These are phyloP conservation scores for Colletotrichum euphorbiae DNA, from an alignment of 2,329 filamentous ascomycete genomes.

Conservation along the genomic window DNA sequence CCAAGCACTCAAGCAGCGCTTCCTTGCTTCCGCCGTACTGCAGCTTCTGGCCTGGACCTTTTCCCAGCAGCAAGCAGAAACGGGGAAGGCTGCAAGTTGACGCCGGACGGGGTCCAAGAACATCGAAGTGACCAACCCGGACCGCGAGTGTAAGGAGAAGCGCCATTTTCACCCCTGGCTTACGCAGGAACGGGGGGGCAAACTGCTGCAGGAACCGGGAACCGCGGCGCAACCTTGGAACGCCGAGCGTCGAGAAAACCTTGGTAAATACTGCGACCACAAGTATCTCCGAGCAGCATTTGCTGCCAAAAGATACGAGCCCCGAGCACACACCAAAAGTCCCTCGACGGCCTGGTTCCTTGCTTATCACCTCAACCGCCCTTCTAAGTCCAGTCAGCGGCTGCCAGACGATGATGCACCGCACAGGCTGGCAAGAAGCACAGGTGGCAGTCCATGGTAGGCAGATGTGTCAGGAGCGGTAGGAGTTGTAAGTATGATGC, in stretches of 20 bases:
- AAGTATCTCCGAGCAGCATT: constrained; percentile 4
- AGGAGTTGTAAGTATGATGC: constrained; percentile 8
- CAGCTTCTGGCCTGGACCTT: background rate
- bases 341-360: constrained; percentile 10
- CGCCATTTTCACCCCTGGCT: constrained; percentile 40
- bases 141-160: constrained; percentile 28
- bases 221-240: constrained; percentile 33
- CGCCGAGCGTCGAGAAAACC: constrained; percentile 33
- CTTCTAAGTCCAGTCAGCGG: constrained; percentile 28
- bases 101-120: constrained; percentile 7
- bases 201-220: constrained; percentile 39
- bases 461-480: constrained; percentile 6
- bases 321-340: constrained; percentile 10
- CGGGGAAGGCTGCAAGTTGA: background rate
- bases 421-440: constrained; percentile 28
- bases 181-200: constrained; percentile 38
- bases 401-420: constrained; percentile 24
- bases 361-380: constrained; percentile 30
- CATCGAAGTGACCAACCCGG: background rate
- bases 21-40: background rate
- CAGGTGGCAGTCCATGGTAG: constrained; percentile 35
- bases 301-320: constrained; percentile 21
- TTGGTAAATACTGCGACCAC: background rate
- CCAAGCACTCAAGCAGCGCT: background rate
- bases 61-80: constrained; percentile 25